Conservation (phyloP, 73 alveolate species). For the Tetrahymena elliotti region DNA sequence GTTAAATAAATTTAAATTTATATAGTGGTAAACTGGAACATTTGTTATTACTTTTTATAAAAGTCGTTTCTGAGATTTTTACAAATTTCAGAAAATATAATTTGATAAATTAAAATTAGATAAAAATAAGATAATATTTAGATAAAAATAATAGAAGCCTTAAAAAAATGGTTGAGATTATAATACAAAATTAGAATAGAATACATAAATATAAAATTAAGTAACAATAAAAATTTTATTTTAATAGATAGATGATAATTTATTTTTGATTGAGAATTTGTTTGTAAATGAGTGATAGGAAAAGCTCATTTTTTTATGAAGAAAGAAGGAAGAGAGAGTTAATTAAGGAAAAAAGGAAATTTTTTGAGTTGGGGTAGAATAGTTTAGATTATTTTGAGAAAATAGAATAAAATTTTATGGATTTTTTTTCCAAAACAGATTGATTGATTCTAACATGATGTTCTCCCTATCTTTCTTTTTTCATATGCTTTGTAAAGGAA, state of each 20-base stretch:
- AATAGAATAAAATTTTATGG: background rate
- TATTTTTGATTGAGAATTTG: background rate
- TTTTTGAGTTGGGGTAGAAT: background rate
- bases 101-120: too few species aligned
- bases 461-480: background rate
- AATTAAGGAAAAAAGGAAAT: background rate
- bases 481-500: background rate
- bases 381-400: background rate
- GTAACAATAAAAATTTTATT: background rate
- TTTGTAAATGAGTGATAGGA: background rate
- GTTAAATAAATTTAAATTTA: too few species aligned
- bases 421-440: too few species aligned
- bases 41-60: too few species aligned
- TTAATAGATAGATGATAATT: background rate
- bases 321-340: background rate
- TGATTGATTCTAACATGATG: background rate
- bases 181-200: background rate
- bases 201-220: background rate
- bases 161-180: background rate
- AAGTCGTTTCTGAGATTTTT: too few species aligned
- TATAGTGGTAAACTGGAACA: too few species aligned
- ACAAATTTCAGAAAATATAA: too few species aligned
- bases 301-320: background rate
- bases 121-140: background rate
- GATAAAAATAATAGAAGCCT: background rate